Evolutionary conservation across 768 basidiomycete species (phyloP), one percentile per base, ranked within the genome.

Genomic region (Russula emetica): DNA sequence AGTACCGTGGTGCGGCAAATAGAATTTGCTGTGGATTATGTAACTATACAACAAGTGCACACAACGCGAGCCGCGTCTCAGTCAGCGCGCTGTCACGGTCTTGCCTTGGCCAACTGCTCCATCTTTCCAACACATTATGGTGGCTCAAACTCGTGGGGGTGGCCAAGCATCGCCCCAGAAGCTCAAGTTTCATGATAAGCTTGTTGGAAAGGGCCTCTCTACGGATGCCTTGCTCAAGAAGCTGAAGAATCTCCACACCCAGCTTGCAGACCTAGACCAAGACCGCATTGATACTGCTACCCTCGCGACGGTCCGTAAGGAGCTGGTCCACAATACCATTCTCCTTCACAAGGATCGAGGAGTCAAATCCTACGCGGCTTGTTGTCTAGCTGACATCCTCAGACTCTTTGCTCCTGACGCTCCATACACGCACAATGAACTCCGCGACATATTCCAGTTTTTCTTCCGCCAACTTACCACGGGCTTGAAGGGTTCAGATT

Each of bases 381-480:
- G 93, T 75, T 98, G 94, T 76, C 82, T 99, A 42, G 94, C 94
- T 1, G 95, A 99, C 74, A 81, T 98, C 59, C 85, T 99, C 63
- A 78, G 94, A 49, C 82, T 98, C 44, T 98, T 93, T 73, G 97
- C 97, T 1, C 97, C 97, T 1, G 94, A 98, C 74, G 95, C 97
- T 26, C 97, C 97, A 14, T 98, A 96, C 73, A 95, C 88, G 16
- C 86, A 88, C 55, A 76, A 81, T 54, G 92, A 98, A 73, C 84
- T 98, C 40, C 82, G 91, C 78, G 94, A 97, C 74, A 95, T 98
- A 72, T 99, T 99, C 76, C 86, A 94, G 70, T 98, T 99, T 80
- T 92, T 98, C 82, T 86, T 94, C 72, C 80, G 85, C 40, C 96
- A 97, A 73, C 85, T 99, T 61, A 77, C 81, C 2, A 80, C 79